Percentiles rank a stretch among this genome's conserved stretches.
phyloP scores from a whole-genome alignment of 306 rosid genomes.

The Betula pendula region DNA sequence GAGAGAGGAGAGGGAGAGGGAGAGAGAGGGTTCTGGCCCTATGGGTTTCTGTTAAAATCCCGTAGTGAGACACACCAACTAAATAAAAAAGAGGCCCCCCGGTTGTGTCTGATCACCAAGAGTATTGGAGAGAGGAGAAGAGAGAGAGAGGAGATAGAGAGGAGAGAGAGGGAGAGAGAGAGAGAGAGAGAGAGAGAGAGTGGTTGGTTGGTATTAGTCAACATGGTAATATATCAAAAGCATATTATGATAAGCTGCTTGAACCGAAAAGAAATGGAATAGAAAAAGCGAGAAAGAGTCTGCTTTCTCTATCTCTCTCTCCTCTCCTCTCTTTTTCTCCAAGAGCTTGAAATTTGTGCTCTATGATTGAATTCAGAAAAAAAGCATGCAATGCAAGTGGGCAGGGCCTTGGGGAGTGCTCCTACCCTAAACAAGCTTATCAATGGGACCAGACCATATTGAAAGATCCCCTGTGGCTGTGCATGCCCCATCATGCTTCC shows the following conservation, averaged over 20 bases:
- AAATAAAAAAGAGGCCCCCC: slow-evolving; percentile 30
- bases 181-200: slow-evolving; percentile 34
- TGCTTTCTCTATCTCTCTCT: background rate
- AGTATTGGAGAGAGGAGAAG: slow-evolving; percentile 22
- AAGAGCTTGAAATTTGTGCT: slow-evolving; percentile 36
- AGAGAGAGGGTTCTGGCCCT: slow-evolving; percentile 7
- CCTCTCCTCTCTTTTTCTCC: background rate
- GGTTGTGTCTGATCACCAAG: slow-evolving; percentile 39
- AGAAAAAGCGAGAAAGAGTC: background rate
- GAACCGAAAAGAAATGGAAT: slow-evolving; percentile 34
- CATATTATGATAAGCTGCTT: slow-evolving; percentile 57
- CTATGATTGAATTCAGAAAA: slow-evolving; percentile 41
- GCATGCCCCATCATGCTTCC: slow-evolving; percentile 54
- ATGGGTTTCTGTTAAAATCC: slow-evolving; percentile 33
- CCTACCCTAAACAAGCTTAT: slow-evolving; percentile 30
- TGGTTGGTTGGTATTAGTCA: slow-evolving; percentile 84
- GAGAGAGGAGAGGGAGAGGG: slow-evolving; percentile 19
- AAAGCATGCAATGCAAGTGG: slow-evolving; percentile 59
- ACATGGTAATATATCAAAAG: slow-evolving; percentile 76
- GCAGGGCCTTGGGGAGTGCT: slow-evolving; percentile 36
- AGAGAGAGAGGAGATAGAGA: slow-evolving; percentile 39
- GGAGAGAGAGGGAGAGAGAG: slow-evolving; percentile 34
- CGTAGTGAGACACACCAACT: slow-evolving; percentile 40
- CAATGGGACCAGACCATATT: slow-evolving; percentile 33
- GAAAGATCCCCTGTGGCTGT: slow-evolving; percentile 49